phyloP scores from a whole-genome alignment of 352 stramenopile genomes.

The Halophytophthora batemanensis region DNA sequence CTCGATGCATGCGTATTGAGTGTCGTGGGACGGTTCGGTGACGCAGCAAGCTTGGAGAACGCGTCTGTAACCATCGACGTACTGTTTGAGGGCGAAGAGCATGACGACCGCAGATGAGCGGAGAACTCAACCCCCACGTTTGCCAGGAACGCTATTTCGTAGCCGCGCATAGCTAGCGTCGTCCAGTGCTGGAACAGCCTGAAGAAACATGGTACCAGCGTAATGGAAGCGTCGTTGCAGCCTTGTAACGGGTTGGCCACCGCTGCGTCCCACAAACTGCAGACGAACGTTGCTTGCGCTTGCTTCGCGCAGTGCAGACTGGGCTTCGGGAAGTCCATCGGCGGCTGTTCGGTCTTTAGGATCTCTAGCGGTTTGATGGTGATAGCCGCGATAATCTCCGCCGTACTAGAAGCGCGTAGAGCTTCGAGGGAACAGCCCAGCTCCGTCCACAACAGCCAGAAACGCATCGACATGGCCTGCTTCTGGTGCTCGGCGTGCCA shows the following conservation, averaged over 20 bases:
- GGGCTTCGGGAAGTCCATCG: conserved; percentile 13
- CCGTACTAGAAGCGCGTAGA: conserved; percentile 5
- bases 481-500: conserved; percentile 22
- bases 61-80: conserved; percentile 8
- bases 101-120: conserved; percentile 12
- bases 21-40: conserved; percentile 1
- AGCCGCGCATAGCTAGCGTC: conserved; percentile 26
- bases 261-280: conserved; percentile 21
- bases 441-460: conserved; percentile 34
- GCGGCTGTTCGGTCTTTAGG: conserved; percentile 2
- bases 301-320: conserved; percentile 18
- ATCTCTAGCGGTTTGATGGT: conserved; percentile 1
- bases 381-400: not conserved
- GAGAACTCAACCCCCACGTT: conserved; percentile 24
- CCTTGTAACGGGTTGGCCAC: conserved; percentile 18
- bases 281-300: conserved; percentile 20
- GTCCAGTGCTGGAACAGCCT: conserved; percentile 31
- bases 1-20: conserved; percentile 5
- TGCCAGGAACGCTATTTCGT: conserved; percentile 29
- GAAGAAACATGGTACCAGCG: conserved; percentile 9
- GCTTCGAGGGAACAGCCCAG: conserved; percentile 25
- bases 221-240: not conserved
- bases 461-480: conserved; percentile 4
- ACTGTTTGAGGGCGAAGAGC: not conserved
- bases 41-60: conserved; percentile 1